These are phyloP conservation scores for Hypoxylon sp. DNA, from an alignment of 2,329 filamentous ascomycete species.

Conservation along the genomic window DNA sequence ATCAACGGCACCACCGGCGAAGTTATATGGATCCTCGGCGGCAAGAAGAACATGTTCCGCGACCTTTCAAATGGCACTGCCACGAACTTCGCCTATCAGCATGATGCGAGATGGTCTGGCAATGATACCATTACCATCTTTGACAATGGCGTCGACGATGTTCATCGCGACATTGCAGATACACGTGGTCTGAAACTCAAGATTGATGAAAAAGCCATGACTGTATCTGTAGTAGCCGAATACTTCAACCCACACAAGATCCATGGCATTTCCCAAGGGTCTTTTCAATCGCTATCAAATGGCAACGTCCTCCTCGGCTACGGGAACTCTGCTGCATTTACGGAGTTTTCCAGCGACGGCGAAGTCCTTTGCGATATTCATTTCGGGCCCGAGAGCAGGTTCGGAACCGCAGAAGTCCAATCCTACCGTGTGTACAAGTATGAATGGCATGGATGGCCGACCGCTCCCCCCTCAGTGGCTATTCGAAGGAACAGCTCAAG, in stretches of 20 bases:
- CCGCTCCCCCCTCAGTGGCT: constrained; percentile 38
- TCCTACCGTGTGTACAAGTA: constrained; percentile 54
- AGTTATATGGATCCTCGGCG: constrained; percentile 67
- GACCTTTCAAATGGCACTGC: constrained; percentile 60
- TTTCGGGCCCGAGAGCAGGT: constrained; percentile 44
- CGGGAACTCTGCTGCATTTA: constrained; percentile 53
- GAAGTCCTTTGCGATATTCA: constrained; percentile 46
- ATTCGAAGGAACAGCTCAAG: constrained; percentile 43
- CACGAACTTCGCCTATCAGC: constrained; percentile 66
- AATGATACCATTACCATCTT: constrained; percentile 59
- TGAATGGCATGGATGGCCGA: constrained; percentile 49
- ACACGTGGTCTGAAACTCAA: constrained; percentile 54
- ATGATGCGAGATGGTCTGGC: constrained; percentile 63
- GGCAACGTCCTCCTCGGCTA: constrained; percentile 62
- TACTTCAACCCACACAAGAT: constrained; percentile 59
- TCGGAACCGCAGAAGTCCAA: constrained; percentile 43
- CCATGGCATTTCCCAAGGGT: constrained; percentile 61
- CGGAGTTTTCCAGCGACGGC: constrained; percentile 50
- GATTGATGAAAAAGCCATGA: constrained; percentile 55
- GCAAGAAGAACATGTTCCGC: constrained; percentile 60
- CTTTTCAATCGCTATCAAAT: constrained; percentile 60
- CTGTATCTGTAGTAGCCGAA: constrained; percentile 55
- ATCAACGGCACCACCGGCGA: constrained; percentile 61
- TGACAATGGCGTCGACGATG: constrained; percentile 60
- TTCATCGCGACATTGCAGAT: constrained; percentile 49